These are phyloP conservation scores for Aspergillus sp. DNA, from an alignment of 2,329 filamentous ascomycete species.

Conservation along the genomic window DNA sequence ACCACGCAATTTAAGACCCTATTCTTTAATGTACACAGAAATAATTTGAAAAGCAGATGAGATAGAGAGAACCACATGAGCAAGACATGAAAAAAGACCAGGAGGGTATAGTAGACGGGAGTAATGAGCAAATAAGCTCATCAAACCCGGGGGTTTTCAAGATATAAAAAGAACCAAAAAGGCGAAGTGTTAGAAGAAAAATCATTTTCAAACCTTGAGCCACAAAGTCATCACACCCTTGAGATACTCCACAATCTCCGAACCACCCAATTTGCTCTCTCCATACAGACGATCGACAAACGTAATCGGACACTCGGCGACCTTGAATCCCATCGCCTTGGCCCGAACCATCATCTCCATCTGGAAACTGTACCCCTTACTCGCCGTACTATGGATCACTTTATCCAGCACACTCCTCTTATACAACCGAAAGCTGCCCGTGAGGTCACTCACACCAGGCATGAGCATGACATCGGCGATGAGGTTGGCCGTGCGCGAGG, in stretches of 20 bases:
- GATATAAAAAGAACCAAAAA: conserved; percentile 11
- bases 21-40: too few species aligned
- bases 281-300: conserved; percentile 96
- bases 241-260: conserved; percentile 94
- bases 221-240: conserved; percentile 77
- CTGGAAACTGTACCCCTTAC: conserved; percentile 98
- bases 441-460: conserved; percentile 92
- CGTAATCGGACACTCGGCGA: conserved; percentile 91
- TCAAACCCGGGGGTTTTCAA: too few species aligned
- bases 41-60: not conserved
- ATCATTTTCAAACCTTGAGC: conserved; percentile 60
- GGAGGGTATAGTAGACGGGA: conserved; percentile 12
- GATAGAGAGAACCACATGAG: conserved; percentile 7
- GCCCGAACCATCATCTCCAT: conserved; percentile 99
- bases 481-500: conserved; percentile 76
- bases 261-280: conserved; percentile 87
- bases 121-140: too few species aligned
- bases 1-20: too few species aligned
- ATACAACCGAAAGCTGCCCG: conserved; percentile 90
- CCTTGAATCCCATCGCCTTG: conserved; percentile 90
- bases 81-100: conserved; percentile 7
- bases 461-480: conserved; percentile 92
- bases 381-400: conserved; percentile 85
- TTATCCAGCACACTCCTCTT: conserved; percentile 85
- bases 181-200: conserved; percentile 5